A percentile compares a stretch with the other conserved stretches of the same genome.
phyloP scores from a whole-genome alignment of 805 yeast genomes.

The Candida oleophila region DNA sequence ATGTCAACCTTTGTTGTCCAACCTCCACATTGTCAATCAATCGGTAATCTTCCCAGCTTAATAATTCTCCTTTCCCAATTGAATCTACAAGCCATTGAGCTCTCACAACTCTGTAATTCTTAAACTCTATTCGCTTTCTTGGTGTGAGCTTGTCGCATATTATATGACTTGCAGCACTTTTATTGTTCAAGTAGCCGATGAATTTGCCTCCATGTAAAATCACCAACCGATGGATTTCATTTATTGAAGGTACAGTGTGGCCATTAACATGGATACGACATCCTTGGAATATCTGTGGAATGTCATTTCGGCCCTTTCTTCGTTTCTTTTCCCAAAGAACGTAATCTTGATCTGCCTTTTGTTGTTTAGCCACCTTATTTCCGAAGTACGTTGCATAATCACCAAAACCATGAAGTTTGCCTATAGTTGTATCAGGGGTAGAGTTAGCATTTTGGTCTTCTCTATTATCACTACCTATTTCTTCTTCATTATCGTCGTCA shows the following conservation, averaged over 20 bases:
- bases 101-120: conserved; percentile 68
- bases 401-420: conserved; percentile 54
- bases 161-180: conserved; percentile 79
- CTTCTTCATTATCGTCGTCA: neutral
- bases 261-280: conserved; percentile 86
- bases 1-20: conserved; percentile 48
- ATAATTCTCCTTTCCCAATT: conserved; percentile 42
- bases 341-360: conserved; percentile 50
- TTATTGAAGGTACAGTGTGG: conserved; percentile 76
- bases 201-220: conserved; percentile 80
- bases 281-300: conserved; percentile 50
- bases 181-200: conserved; percentile 64
- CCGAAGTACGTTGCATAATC: conserved; percentile 66
- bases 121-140: conserved; percentile 63
- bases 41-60: conserved; percentile 71
- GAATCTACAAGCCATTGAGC: conserved; percentile 83
- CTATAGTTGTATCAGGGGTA: conserved; percentile 13
- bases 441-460: neutral
- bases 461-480: neutral
- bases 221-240: conserved; percentile 67
- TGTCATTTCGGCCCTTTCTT: conserved; percentile 16
- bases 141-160: conserved; percentile 80
- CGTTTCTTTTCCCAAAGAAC: conserved; percentile 48
- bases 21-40: conserved; percentile 50
- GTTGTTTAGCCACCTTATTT: conserved; percentile 63